These are phyloP conservation scores for Solanum habrochaites DNA, from an alignment of 257 asterid species.

Conservation along the genomic window DNA sequence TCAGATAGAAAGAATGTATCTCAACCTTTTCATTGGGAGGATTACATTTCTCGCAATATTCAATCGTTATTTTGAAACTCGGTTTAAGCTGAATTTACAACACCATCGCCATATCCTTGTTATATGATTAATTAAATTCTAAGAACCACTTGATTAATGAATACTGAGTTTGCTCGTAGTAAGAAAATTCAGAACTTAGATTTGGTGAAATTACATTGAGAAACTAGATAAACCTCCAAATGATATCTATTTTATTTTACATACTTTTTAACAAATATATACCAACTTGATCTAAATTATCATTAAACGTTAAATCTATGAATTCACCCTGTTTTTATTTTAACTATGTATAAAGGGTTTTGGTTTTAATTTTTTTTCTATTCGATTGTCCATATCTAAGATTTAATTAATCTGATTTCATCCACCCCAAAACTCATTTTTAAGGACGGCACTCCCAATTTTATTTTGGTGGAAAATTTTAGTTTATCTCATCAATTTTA, in stretches of 20 bases:
- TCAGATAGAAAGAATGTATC: not conserved
- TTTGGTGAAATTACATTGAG: not conserved
- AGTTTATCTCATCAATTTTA: not conserved
- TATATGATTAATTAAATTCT: too few species aligned
- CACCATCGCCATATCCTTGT: not conserved
- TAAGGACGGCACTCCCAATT: not conserved
- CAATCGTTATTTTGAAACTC: accelerated
- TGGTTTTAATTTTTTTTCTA: too few species aligned
- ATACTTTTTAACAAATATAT: too few species aligned
- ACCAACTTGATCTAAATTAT: too few species aligned
- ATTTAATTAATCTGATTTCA: too few species aligned
- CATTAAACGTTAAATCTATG: too few species aligned
- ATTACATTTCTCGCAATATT: not conserved
- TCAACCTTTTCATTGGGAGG: not conserved
- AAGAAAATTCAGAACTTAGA: too few species aligned
- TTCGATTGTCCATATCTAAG: not conserved
- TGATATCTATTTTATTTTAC: not conserved
- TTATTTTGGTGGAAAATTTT: not conserved
- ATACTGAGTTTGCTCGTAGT: too few species aligned
- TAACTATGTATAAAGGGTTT: not conserved
- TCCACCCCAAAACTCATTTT: not conserved
- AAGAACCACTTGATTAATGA: not conserved
- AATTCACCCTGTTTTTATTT: too few species aligned
- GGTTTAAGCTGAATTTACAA: not conserved
- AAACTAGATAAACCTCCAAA: not conserved